Percentiles rank a stretch among this genome's conserved stretches.
These are phyloP conservation scores for Septoria petroselini DNA, from an alignment of 2,329 filamentous ascomycete species.

Conservation along the genomic window DNA sequence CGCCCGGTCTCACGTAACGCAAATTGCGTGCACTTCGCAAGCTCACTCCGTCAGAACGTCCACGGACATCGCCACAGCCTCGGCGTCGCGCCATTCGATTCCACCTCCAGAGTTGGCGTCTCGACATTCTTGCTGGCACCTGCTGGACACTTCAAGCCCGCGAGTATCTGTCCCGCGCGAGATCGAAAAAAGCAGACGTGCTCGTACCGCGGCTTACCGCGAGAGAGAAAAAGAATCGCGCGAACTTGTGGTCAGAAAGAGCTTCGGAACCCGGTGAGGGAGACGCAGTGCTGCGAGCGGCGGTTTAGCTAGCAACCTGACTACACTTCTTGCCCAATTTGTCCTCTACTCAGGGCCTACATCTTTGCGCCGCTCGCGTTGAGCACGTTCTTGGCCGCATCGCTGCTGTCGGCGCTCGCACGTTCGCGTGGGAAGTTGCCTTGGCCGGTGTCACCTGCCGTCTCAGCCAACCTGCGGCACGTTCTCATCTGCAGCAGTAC, in stretches of 20 bases:
- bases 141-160: no score
- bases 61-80: no score
- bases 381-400: not conserved
- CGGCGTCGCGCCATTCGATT: no score
- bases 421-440: conserved; percentile 9
- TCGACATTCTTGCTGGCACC: no score
- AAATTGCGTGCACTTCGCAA: no score
- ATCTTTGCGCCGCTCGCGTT: conserved; percentile 10
- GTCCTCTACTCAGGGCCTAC: conserved; percentile 19
- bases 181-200: not conserved
- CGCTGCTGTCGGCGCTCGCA: conserved; percentile 1
- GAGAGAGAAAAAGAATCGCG: not conserved
- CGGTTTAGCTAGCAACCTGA: conserved; percentile 50
- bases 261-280: conserved; percentile 23
- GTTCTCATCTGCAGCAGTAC: conserved; percentile 21
- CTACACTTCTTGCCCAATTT: conserved; percentile 26
- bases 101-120: no score
- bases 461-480: not conserved
- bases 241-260: conserved; percentile 32
- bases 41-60: no score
- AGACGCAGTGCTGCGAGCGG: conserved; percentile 10
- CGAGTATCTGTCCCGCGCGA: no score
- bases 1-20: no score
- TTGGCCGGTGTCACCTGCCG: conserved; percentile 1
- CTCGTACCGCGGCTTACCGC: not conserved